Conservation (phyloP, 164 flowering plant species). For the Macadamia integrifolia region DNA sequence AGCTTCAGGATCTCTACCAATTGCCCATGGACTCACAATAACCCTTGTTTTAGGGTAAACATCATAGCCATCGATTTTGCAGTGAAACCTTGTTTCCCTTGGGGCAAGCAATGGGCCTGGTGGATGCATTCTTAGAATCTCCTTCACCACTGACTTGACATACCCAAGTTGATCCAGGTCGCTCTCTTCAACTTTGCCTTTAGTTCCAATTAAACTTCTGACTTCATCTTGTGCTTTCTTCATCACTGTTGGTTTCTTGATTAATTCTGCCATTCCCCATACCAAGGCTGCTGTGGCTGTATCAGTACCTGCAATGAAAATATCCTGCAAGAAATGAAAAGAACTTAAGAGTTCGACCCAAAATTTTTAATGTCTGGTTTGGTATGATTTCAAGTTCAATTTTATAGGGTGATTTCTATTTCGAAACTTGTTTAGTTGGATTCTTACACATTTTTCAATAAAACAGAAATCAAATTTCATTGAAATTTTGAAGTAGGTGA, state of each 20-base stretch:
- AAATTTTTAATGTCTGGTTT: no score
- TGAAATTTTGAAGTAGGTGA: no score
- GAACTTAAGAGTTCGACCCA: no score
- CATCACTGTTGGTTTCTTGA: background rate
- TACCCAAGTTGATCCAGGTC: background rate
- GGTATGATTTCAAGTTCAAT: no score
- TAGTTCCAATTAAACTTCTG: background rate
- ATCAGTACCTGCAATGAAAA: background rate
- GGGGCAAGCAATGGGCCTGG: background rate
- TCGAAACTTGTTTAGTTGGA: no score
- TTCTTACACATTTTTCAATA: no score
- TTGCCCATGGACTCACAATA: background rate
- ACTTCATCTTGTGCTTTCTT: background rate
- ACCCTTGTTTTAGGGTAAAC: background rate
- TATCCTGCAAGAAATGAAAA: background rate
- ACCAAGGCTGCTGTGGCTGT: background rate
- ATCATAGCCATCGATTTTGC: background rate
- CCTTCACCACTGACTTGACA: background rate
- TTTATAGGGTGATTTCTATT: no score
- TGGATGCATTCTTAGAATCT: background rate
- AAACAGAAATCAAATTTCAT: no score
- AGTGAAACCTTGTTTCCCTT: background rate
- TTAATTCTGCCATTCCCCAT: background rate
- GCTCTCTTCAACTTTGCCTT: background rate
- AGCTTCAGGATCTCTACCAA: background rate